Conservation (phyloP, 108 stramenopile genomes). For the Seminavis robusta region DNA sequence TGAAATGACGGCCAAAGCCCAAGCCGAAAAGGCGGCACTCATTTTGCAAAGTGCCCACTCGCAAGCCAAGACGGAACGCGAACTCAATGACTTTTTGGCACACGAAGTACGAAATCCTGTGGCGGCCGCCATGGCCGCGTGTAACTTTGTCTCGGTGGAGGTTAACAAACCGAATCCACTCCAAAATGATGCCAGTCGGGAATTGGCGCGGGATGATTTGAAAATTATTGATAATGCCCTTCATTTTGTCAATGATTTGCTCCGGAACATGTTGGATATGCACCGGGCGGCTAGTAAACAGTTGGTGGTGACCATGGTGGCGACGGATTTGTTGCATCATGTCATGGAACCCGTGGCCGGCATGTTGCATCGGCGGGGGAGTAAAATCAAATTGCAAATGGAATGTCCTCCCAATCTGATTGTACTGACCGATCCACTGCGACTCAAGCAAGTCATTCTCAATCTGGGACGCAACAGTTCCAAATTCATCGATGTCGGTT, state of each 20-base stretch:
- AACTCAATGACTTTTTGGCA: slow-evolving; percentile 36
- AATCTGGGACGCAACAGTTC: slow-evolving; percentile 30
- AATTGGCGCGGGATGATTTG: slow-evolving; percentile 9
- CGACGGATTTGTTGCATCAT: slow-evolving; percentile 22
- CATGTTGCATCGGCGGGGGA: slow-evolving; percentile 23
- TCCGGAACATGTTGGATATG: slow-evolving; percentile 37
- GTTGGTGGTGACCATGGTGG: slow-evolving; percentile 7
- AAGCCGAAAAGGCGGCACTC: slow-evolving; percentile 29
- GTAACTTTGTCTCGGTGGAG: slow-evolving; percentile 19
- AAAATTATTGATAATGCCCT: slow-evolving; percentile 22
- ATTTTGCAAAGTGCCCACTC: slow-evolving; percentile 29
- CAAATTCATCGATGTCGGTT: slow-evolving; percentile 32
- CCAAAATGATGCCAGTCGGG: not conserved
- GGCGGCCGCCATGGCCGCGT: slow-evolving; percentile 27
- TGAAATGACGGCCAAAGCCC: not conserved
- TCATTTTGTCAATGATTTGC: slow-evolving; percentile 23
- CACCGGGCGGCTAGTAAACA: slow-evolving; percentile 25
- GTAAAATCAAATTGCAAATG: slow-evolving; percentile 9
- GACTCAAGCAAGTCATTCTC: slow-evolving; percentile 37
- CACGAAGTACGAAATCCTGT: slow-evolving; percentile 39
- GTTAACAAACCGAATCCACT: slow-evolving; percentile 5
- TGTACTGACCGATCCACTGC: slow-evolving; percentile 19
- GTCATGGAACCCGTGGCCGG: slow-evolving; percentile 29
- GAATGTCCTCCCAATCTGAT: slow-evolving; percentile 22
- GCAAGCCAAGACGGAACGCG: slow-evolving; percentile 24